phyloP scores from a whole-genome alignment of 495 filamentous ascomycete species.

The Immersiella caudata region DNA sequence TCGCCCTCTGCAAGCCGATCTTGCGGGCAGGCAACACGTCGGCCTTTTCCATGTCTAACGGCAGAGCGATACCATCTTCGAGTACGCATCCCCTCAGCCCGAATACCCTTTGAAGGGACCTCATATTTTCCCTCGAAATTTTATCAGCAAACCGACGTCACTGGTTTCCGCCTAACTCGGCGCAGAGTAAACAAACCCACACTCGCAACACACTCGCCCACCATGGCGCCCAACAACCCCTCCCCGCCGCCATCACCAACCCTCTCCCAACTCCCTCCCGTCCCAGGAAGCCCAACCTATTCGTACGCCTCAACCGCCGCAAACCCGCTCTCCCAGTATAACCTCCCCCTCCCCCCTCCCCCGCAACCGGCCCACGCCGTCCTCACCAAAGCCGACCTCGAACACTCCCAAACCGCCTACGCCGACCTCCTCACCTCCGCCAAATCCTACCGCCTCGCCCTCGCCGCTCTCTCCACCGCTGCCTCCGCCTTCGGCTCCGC shows the following conservation, averaged over 20 bases:
- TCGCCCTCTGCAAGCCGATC: not conserved
- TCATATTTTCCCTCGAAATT: not conserved
- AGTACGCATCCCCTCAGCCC: conserved; percentile 2
- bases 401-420: conserved; percentile 61
- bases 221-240: conserved; percentile 3
- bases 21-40: not conserved
- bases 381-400: conserved; percentile 62
- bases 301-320: conserved; percentile 64
- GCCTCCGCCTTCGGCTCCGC: conserved; percentile 63
- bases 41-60: not conserved
- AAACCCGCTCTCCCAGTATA: conserved; percentile 58
- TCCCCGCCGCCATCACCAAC: conserved; percentile 46
- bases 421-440: conserved; percentile 60
- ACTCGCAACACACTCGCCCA: not conserved
- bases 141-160: not conserved
- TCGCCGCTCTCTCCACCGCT: conserved; percentile 58
- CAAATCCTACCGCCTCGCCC: conserved; percentile 61
- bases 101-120: not conserved
- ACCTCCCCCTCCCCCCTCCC: conserved; percentile 60
- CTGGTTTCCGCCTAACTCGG: not conserved
- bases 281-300: conserved; percentile 61
- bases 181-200: conserved; percentile 16
- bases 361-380: conserved; percentile 58
- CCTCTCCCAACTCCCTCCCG: conserved; percentile 51
- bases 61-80: not conserved